Conservation (phyloP, 192 early-diverging fungal species). For the Bifiguratus adelaidae region DNA sequence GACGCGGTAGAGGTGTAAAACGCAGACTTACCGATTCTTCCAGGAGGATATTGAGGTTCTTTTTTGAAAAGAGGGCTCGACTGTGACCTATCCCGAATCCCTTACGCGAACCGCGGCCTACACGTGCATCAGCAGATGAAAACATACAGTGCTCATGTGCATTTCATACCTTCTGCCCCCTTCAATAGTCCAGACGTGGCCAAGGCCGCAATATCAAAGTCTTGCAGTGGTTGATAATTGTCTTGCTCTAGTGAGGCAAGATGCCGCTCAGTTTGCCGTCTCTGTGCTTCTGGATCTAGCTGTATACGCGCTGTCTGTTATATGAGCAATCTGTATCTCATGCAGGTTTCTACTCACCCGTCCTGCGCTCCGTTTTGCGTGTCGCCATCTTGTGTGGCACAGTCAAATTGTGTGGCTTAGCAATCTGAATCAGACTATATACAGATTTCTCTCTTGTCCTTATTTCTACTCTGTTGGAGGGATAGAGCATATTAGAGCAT, state of each 20-base stretch:
- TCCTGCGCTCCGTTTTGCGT: too few species aligned
- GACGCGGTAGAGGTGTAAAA: neutral
- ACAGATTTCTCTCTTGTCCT: too few species aligned
- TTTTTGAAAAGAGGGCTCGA: constrained; percentile 7
- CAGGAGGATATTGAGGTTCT: constrained; percentile 15
- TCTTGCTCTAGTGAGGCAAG: constrained; percentile 40
- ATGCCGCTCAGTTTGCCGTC: constrained; percentile 27
- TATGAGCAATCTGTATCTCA: too few species aligned
- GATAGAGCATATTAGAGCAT: too few species aligned
- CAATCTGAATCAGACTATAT: too few species aligned
- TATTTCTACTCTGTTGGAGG: too few species aligned
- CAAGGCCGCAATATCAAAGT: constrained; percentile 17
- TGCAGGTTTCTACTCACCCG: too few species aligned
- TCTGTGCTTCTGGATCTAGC: constrained; percentile 16
- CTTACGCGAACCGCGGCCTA: neutral
- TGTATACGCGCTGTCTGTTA: too few species aligned
- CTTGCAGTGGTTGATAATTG: constrained; percentile 37
- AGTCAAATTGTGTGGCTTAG: too few species aligned
- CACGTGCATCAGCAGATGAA: too few species aligned
- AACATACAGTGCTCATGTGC: neutral
- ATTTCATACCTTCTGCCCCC: constrained; percentile 4
- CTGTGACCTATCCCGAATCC: neutral
- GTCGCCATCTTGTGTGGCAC: too few species aligned
- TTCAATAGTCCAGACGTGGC: neutral
- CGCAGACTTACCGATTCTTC: constrained; percentile 14